phyloP scores from a whole-genome alignment of 495 filamentous ascomycete species.

The Penicillium psychrofluorescens region DNA sequence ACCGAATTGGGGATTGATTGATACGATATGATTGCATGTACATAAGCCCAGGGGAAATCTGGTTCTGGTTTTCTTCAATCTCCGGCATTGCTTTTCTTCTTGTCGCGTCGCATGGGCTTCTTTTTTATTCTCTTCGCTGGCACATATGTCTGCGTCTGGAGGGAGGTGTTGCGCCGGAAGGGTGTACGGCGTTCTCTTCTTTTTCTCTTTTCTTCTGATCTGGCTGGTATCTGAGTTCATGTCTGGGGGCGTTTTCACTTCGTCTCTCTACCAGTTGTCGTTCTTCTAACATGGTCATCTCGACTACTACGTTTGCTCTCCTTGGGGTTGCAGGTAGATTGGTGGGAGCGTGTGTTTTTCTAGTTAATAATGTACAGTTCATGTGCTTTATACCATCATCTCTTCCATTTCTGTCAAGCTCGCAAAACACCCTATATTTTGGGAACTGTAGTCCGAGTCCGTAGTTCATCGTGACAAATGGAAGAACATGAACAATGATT shows the following conservation, averaged over 20 bases:
- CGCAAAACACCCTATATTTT: too few species aligned
- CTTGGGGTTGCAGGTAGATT: background rate
- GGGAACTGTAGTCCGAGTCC: too few species aligned
- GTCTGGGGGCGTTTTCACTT: slow-evolving; percentile 14
- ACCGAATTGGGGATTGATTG: slow-evolving; percentile 9
- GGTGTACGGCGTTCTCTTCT: slow-evolving; percentile 18
- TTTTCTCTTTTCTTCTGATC: slow-evolving; percentile 2
- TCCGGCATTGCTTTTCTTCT: slow-evolving; percentile 21
- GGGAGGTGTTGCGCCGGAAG: slow-evolving; percentile 13
- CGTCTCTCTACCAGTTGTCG: background rate
- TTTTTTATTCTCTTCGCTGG: background rate
- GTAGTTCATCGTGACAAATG: too few species aligned
- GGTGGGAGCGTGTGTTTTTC: too few species aligned
- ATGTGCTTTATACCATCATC: too few species aligned
- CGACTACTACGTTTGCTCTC: background rate
- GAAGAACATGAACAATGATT: background rate
- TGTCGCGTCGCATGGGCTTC: slow-evolving; percentile 15
- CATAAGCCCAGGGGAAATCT: slow-evolving; percentile 17
- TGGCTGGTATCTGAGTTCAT: slow-evolving; percentile 15
- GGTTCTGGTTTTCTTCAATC: slow-evolving; percentile 18
- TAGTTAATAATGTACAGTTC: background rate
- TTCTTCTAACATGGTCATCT: background rate
- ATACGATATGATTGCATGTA: slow-evolving; percentile 28
- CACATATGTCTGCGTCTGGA: slow-evolving; percentile 9
- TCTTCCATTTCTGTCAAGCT: too few species aligned